These are phyloP conservation scores for Elaeagnus macrophylla DNA, from an alignment of 306 rosid species.

Conservation along the genomic window DNA sequence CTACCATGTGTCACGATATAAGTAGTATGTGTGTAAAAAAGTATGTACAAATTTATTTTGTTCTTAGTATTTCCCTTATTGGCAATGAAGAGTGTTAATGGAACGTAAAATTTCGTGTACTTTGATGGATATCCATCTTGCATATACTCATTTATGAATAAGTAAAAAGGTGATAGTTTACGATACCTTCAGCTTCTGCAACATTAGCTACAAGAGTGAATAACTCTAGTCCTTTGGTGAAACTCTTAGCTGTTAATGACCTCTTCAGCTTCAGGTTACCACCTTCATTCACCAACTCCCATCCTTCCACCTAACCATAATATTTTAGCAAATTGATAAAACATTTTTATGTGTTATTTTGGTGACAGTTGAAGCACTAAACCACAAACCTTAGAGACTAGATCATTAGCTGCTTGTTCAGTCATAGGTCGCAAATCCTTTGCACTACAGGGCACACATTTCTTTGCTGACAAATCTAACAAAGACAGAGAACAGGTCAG, in stretches of 20 bases:
- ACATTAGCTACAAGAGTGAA: constrained; percentile 58
- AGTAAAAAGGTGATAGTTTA: constrained; percentile 4
- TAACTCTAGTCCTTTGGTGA: constrained; percentile 72
- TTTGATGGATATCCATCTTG: not conserved
- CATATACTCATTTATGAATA: not conserved
- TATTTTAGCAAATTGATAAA: constrained; percentile 1
- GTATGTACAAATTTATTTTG: no score
- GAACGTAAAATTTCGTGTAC: no score
- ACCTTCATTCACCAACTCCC: constrained; percentile 60
- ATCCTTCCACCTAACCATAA: constrained; percentile 44
- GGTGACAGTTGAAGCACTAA: constrained; percentile 1
- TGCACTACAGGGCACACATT: constrained; percentile 65
- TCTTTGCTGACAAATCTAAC: constrained; percentile 50
- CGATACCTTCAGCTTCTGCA: constrained; percentile 73
- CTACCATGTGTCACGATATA: no score
- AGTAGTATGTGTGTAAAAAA: no score
- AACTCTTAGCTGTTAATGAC: constrained; percentile 69
- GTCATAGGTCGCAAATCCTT: constrained; percentile 72
- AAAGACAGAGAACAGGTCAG: not conserved
- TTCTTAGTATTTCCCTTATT: no score
- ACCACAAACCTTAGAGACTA: constrained; percentile 47
- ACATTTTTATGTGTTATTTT: not conserved
- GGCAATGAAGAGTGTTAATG: no score
- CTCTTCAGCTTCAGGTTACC: constrained; percentile 48
- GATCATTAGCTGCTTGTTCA: constrained; percentile 40